These are phyloP conservation scores for Syzygium oleosum DNA, from an alignment of 345 rosid species.

Conservation along the genomic window DNA sequence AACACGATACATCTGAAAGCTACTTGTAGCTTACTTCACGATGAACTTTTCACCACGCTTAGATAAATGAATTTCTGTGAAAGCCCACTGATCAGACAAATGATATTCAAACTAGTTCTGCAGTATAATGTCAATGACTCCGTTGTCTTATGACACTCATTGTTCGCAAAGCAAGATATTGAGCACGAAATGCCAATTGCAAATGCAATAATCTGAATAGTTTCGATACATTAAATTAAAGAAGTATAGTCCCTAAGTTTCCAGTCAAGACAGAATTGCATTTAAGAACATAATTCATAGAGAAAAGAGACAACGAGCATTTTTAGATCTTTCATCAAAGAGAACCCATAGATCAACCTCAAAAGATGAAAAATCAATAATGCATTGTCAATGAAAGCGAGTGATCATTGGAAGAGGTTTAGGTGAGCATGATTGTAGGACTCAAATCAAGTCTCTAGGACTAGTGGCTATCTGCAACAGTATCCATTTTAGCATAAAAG, in stretches of 20 bases:
- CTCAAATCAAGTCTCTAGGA: not conserved
- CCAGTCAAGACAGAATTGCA: not conserved
- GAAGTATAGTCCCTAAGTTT: not conserved
- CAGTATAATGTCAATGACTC: not conserved
- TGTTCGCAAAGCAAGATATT: not conserved
- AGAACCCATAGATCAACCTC: not conserved
- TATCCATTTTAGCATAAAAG: not conserved
- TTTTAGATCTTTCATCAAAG: not conserved
- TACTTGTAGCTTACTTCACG: not conserved
- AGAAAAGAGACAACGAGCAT: not conserved
- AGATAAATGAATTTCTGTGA: not conserved
- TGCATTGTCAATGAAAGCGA: not conserved
- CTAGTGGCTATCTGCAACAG: not conserved
- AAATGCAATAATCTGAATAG: not conserved
- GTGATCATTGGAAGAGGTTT: not conserved
- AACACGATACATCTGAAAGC: not conserved
- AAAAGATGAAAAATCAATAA: not conserved
- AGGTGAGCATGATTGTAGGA: not conserved
- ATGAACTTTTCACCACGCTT: not conserved
- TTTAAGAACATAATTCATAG: not conserved
- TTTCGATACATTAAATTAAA: not conserved
- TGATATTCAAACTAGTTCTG: not conserved
- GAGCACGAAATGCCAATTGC: not conserved
- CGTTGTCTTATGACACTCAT: not conserved
- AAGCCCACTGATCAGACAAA: not conserved